Conservation (phyloP, 495 filamentous ascomycete genomes). For the Annulohypoxylon moriforme region DNA sequence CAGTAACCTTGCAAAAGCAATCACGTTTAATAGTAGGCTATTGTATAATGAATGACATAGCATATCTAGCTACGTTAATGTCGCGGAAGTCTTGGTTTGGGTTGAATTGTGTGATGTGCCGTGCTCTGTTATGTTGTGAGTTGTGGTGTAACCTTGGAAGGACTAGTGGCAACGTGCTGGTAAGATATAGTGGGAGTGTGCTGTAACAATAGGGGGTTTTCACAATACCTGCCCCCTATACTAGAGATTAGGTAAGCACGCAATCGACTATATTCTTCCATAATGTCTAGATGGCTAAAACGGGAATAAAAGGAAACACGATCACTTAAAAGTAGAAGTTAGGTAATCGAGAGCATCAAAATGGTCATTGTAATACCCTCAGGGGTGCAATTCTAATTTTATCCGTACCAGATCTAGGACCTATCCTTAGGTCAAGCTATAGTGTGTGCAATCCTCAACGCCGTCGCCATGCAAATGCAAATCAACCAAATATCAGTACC, state of each 20-base stretch:
- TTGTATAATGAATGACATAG: constrained; percentile 25
- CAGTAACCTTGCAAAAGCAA: background rate
- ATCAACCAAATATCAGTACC: background rate
- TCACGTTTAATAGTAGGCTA: constrained; percentile 34
- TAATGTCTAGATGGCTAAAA: background rate
- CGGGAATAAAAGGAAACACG: background rate
- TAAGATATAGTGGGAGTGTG: background rate
- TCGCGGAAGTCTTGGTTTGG: background rate
- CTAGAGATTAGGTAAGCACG: no score
- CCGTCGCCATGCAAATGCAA: constrained; percentile 42
- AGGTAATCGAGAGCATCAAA: background rate
- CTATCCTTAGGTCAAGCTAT: background rate
- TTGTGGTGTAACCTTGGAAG: background rate
- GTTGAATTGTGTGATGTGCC: background rate
- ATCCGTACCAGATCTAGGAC: background rate
- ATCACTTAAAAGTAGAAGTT: background rate
- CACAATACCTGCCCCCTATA: background rate
- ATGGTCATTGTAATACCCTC: background rate
- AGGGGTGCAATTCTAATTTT: background rate
- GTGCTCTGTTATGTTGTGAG: background rate
- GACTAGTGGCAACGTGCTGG: background rate
- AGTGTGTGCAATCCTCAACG: constrained; percentile 15
- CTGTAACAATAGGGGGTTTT: background rate
- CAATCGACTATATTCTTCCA: no score
- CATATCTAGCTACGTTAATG: constrained; percentile 2